Evolutionary conservation across 495 filamentous ascomycete species (phyloP), one percentile per base, ranked within the genome.

Genomic region (Aspergillus sparsus): DNA sequence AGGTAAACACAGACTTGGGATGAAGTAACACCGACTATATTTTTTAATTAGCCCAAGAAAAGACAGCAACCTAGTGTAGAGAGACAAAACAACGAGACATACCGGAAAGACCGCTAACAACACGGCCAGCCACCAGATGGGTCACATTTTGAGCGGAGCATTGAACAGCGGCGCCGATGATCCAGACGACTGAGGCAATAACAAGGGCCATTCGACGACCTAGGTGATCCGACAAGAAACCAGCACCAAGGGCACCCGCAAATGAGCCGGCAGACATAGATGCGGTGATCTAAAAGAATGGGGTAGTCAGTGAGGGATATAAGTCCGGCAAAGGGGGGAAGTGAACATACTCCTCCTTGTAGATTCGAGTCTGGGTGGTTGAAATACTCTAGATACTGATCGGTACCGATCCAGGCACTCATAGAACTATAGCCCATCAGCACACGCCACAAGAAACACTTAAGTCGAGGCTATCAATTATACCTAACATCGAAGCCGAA

Each of bases 1-100:
- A 91, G 80, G 71, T 91, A 92, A n/a, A 92, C 89, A n/a, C 86
- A 87, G 0, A 90, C 89, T 63, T 91, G 88, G 1, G 87, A 88
- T 2, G 87, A 89, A 2, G 88, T 90, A 60, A 91, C 85, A 58
- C 88, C 88, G 54, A 91, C 87, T 68, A 11, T 15, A 27, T 27
- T 27, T 27, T 27, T 1, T 27, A 27, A 27, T 27, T 27, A 27
- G 21, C 21, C 21, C 3, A 3, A 3, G 21, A 27, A 1, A 27
- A 27, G 21, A 27, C 1, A 27, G 21, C 3, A 27, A 27, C 21
- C 21, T 27, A 3, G 27, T 9, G 2, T 47, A 16, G 49, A 32
- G 18, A 11, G 15, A 10, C 10, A 27, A 12, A 49, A 35, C 31
- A 27, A 9, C 4, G 13, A 21, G 53, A 53, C 62, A 9, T 37